Percentiles rank a stretch among this genome's conserved stretches.
Conservation (phyloP, 2,329 filamentous ascomycete species). For the Fusarium sp. region DNA sequence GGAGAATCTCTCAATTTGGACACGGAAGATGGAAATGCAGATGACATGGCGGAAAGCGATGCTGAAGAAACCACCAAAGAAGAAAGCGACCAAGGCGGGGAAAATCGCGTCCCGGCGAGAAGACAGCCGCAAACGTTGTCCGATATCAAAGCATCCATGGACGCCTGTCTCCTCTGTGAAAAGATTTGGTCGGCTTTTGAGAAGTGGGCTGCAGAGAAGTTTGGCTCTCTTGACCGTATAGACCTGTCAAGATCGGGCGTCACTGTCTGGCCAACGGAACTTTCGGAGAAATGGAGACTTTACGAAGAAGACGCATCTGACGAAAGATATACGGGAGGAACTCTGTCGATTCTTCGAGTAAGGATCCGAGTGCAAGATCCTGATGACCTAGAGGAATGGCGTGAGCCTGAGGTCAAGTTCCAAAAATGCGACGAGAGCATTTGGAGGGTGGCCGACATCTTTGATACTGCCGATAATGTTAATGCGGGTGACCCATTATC, state of each 20-base stretch:
- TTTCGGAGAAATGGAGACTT: background rate
- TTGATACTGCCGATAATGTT: background rate
- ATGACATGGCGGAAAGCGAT: background rate
- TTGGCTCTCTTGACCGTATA: background rate
- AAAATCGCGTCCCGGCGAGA: background rate
- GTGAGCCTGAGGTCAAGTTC: background rate
- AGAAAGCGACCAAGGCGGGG: background rate
- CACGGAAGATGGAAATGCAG: background rate
- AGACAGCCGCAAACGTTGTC: background rate
- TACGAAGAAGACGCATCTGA: background rate
- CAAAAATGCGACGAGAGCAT: background rate
- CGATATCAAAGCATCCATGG: background rate
- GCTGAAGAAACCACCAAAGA: background rate
- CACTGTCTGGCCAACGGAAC: background rate
- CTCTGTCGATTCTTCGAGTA: background rate
- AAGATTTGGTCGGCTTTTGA: background rate
- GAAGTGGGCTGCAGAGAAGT: background rate
- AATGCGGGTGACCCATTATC: rapidly evolving
- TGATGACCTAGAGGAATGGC: background rate
- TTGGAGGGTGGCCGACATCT: background rate
- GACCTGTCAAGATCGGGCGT: background rate
- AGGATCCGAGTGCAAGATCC: background rate
- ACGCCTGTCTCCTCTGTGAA: background rate
- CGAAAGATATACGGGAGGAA: background rate
- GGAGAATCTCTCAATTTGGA: background rate